phyloP scores from a whole-genome alignment of 2,329 filamentous ascomycete genomes.

The Trichophyton benhamiae region DNA sequence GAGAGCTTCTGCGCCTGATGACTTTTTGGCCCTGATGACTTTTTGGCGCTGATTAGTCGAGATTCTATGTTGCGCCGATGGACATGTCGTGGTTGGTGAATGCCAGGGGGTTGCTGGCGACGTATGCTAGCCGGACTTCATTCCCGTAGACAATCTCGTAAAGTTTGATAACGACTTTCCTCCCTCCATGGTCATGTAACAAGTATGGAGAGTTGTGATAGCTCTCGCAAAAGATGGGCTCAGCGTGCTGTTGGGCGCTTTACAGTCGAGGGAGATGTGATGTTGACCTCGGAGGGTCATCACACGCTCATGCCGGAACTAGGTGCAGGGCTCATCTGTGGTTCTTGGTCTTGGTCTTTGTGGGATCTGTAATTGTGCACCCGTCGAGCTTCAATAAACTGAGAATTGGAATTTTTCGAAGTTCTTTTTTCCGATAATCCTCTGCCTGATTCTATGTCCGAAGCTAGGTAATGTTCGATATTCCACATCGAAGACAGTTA shows the following conservation, averaged over 20 bases:
- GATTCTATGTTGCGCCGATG: neutral
- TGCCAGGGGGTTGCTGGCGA: neutral
- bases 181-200: neutral
- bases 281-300: neutral
- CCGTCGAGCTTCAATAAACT: conserved; percentile 11
- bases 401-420: conserved; percentile 26
- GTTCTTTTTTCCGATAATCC: conserved; percentile 23
- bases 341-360: neutral
- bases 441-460: conserved; percentile 53
- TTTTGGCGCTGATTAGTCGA: too few relatives aligned
- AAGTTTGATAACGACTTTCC: neutral
- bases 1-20: neutral
- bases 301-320: conserved; percentile 1
- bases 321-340: neutral
- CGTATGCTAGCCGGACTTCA: neutral
- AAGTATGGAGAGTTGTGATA: neutral
- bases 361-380: conserved; percentile 9
- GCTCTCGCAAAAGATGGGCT: neutral
- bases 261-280: conserved; percentile 3
- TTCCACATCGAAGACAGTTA: conserved; percentile 25
- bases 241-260: conserved; percentile 2
- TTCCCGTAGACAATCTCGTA: neutral
- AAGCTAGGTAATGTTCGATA: conserved; percentile 54
- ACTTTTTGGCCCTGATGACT: too few relatives aligned
- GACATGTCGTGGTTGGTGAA: neutral